A percentile compares a stretch with the other conserved stretches of the same genome.
phyloP scores from a whole-genome alignment of 2,329 filamentous ascomycete species.

The Purpureocillium lavendulum region DNA sequence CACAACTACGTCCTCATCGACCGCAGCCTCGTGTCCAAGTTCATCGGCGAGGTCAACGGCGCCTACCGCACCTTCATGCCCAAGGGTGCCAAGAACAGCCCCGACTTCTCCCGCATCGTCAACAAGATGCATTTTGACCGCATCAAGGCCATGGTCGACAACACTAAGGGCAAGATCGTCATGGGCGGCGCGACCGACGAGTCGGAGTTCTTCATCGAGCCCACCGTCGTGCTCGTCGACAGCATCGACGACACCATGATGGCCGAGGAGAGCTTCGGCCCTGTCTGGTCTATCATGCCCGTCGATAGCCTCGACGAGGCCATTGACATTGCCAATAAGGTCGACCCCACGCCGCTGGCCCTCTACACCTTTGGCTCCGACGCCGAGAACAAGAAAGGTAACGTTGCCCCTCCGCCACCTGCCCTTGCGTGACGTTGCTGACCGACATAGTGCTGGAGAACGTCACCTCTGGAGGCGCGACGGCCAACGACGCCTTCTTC shows the following conservation, averaged over 20 bases:
- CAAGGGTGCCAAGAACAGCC: constrained; percentile 66
- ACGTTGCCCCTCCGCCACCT: constrained; percentile 10
- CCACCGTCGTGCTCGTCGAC: constrained; percentile 82
- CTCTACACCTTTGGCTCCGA: constrained; percentile 82
- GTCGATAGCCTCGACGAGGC: constrained; percentile 78
- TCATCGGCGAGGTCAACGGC: constrained; percentile 66
- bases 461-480: constrained; percentile 40
- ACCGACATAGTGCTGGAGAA: constrained; percentile 22
- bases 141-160: constrained; percentile 86
- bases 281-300: constrained; percentile 76
- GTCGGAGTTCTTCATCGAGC: constrained; percentile 74
- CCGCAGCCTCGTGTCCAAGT: constrained; percentile 58
- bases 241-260: constrained; percentile 67
- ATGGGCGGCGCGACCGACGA: constrained; percentile 80
- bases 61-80: constrained; percentile 75
- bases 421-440: constrained; percentile 13
- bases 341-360: constrained; percentile 76
- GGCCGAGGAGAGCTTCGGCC: constrained; percentile 81
- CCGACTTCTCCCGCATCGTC: constrained; percentile 73
- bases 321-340: constrained; percentile 69
- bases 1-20: constrained; percentile 91
- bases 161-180: constrained; percentile 73
- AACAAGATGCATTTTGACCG: constrained; percentile 73
- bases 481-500: constrained; percentile 38
- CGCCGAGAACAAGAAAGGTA: constrained; percentile 66